These are phyloP conservation scores for Fraxinus dipetala DNA, from an alignment of 305 asterid species.

Conservation along the genomic window DNA sequence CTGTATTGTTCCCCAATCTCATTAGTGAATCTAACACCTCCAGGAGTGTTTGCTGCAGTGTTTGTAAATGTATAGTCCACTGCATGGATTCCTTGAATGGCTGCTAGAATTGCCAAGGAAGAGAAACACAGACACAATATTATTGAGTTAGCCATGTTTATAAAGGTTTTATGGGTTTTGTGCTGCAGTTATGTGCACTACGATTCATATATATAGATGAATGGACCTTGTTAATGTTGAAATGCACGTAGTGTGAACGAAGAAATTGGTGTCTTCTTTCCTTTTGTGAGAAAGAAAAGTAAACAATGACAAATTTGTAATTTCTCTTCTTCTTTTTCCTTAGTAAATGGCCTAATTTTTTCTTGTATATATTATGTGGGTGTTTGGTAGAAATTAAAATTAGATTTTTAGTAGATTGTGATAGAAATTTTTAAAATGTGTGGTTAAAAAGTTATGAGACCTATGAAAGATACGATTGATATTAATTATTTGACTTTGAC, in stretches of 20 bases:
- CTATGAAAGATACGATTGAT: no score
- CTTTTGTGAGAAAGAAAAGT: neutral
- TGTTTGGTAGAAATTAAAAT: no score
- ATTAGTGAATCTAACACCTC: slow-evolving; percentile 30
- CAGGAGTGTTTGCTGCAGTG: slow-evolving; percentile 27
- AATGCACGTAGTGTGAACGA: neutral
- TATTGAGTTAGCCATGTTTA: slow-evolving; percentile 19
- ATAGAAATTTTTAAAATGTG: no score
- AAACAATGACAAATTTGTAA: neutral
- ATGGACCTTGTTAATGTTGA: neutral
- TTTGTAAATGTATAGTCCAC: slow-evolving; percentile 30
- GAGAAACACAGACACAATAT: neutral
- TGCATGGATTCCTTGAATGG: slow-evolving; percentile 23
- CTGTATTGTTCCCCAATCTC: slow-evolving; percentile 34
- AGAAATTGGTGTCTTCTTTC: neutral
- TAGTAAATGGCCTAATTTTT: no score
- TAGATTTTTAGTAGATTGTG: no score
- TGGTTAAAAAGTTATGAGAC: no score
- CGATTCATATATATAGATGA: neutral
- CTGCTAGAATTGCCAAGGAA: slow-evolving; percentile 20
- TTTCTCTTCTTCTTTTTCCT: no score
- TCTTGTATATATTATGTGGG: no score
- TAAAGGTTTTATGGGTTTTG: neutral
- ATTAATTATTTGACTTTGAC: no score
- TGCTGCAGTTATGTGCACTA: neutral